Conservation (phyloP, 2,329 filamentous ascomycete species). For the Clonostachys sp. region DNA sequence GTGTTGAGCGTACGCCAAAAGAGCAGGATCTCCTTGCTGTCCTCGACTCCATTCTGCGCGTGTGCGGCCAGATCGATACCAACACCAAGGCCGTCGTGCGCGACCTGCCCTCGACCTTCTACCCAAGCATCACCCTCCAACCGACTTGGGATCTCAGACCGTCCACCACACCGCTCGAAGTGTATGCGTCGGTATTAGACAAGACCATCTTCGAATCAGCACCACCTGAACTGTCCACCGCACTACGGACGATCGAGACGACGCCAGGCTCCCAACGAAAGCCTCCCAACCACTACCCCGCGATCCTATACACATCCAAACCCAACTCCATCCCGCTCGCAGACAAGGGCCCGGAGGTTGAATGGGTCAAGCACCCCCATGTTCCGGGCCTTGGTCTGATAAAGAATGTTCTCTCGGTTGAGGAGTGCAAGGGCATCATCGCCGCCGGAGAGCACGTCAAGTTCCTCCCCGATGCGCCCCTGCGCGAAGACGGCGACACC, state of each 20-base stretch:
- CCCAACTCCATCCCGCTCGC: constrained; percentile 52
- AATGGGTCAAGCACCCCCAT: constrained; percentile 53
- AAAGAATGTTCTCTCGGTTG: constrained; percentile 52
- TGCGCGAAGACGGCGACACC: constrained; percentile 60
- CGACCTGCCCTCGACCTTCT: constrained; percentile 39
- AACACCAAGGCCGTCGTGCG: constrained; percentile 13
- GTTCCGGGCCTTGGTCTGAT: constrained; percentile 59
- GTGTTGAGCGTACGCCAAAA: constrained; percentile 29
- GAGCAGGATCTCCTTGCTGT: constrained; percentile 55
- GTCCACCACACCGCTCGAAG: constrained; percentile 28
- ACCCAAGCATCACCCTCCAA: constrained; percentile 53
- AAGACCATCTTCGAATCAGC: constrained; percentile 42
- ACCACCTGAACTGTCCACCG: constrained; percentile 25
- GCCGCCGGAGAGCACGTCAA: constrained; percentile 60
- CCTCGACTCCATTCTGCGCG: constrained; percentile 59
- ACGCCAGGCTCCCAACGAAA: constrained; percentile 57
- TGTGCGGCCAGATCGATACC: constrained; percentile 55
- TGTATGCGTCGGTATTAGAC: constrained; percentile 56
- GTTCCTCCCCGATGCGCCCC: constrained; percentile 63
- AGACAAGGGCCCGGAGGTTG: constrained; percentile 35
- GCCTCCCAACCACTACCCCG: constrained; percentile 63
- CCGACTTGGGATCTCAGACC: constrained; percentile 56
- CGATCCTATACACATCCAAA: constrained; percentile 57
- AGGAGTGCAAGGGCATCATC: constrained; percentile 63
- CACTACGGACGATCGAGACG: constrained; percentile 56